Evolutionary conservation across 1,284 basidiomycete genomes (phyloP).

Genomic region (Leccinum solheimii): DNA sequence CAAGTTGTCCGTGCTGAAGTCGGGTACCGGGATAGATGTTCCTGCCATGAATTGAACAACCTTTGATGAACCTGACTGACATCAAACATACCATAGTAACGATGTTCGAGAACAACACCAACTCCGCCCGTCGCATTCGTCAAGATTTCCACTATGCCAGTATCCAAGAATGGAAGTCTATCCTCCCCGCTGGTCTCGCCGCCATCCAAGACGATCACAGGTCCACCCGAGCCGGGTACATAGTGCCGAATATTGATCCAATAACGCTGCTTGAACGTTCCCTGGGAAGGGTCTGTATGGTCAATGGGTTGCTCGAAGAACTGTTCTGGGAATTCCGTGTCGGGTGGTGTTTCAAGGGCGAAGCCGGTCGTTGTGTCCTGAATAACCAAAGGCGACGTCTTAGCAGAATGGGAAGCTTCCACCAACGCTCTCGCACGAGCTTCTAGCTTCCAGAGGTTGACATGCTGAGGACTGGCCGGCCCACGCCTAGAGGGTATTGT

Average conservation of each 20-base stretch:
- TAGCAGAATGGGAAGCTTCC: slow-evolving; percentile 8
- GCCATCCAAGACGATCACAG: slow-evolving; percentile 81
- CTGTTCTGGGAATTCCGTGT: slow-evolving; percentile 50
- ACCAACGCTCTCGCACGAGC: slow-evolving; percentile 18
- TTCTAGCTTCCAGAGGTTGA: slow-evolving; percentile 46
- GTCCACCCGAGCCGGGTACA: slow-evolving; percentile 64
- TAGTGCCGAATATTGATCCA: slow-evolving; percentile 91
- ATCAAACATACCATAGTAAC: slow-evolving; percentile 68
- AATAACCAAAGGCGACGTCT: slow-evolving; percentile 22
- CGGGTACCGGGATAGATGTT: slow-evolving; percentile 73
- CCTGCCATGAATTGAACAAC: slow-evolving; percentile 47
- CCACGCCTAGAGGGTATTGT: slow-evolving; percentile 13
- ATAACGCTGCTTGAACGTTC: slow-evolving; percentile 75
- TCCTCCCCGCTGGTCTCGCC: slow-evolving; percentile 82
- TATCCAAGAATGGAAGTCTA: slow-evolving; percentile 70
- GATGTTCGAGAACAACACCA: slow-evolving; percentile 89
- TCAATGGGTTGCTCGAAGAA: slow-evolving; percentile 87
- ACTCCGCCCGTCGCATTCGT: slow-evolving; percentile 81
- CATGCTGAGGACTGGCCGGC: slow-evolving; percentile 37
- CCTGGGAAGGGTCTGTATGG: slow-evolving; percentile 60
- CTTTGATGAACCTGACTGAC: neutral
- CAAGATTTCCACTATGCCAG: slow-evolving; percentile 86
- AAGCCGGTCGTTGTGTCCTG: slow-evolving; percentile 19
- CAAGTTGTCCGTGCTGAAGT: slow-evolving; percentile 80
- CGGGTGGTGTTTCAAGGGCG: neutral